A percentile compares a stretch with the other conserved stretches of the same genome.
Conservation (phyloP, 768 basidiomycete species). For the Phylloporus sp. region DNA sequence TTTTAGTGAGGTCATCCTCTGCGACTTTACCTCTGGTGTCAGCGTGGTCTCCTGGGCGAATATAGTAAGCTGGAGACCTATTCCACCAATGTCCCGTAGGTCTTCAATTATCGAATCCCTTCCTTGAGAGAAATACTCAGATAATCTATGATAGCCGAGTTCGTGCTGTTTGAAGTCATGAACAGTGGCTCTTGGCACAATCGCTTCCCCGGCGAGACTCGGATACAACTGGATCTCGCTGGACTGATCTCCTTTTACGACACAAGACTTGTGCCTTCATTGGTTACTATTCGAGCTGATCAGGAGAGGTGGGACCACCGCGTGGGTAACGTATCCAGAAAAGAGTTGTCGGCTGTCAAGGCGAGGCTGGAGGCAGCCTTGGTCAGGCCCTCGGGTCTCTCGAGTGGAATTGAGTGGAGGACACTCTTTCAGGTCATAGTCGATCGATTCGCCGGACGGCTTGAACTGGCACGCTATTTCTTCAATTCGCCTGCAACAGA, state of each 20-base stretch:
- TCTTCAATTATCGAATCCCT: neutral
- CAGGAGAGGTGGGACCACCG: constrained; percentile 1
- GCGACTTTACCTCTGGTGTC: neutral
- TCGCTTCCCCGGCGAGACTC: neutral
- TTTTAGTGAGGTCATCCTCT: neutral
- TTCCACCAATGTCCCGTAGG: neutral
- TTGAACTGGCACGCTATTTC: neutral
- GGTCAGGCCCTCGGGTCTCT: neutral
- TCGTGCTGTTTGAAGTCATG: neutral
- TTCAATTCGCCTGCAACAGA: neutral
- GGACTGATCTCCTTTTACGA: neutral
- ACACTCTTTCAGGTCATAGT: neutral
- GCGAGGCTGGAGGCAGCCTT: neutral
- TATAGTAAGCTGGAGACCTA: neutral
- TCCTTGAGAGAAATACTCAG: neutral
- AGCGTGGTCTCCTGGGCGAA: neutral
- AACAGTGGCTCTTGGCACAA: neutral
- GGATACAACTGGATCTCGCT: neutral
- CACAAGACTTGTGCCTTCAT: neutral
- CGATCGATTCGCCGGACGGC: neutral
- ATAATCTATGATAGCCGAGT: neutral
- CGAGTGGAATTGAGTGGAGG: neutral
- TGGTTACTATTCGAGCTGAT: neutral
- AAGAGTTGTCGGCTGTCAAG: neutral
- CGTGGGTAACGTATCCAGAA: neutral